A percentile compares a stretch with the other conserved stretches of the same genome.
These are phyloP conservation scores for Gilbertella persicaria DNA, from an alignment of 371 early-diverging fungal species.

Conservation along the genomic window DNA sequence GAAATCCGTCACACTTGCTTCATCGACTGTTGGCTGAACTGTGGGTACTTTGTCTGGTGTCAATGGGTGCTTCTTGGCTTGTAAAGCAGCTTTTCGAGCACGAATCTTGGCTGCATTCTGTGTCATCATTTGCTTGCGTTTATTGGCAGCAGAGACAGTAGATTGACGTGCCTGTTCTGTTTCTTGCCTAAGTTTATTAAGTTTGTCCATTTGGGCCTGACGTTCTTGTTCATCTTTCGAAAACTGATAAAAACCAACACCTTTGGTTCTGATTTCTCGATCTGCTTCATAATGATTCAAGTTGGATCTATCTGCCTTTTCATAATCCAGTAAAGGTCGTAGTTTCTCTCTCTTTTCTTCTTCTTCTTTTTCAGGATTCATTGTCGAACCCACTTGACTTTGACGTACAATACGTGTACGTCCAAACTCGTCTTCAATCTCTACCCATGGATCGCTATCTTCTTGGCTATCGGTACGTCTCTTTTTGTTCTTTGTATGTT, in stretches of 20 bases:
- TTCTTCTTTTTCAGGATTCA: slow-evolving; percentile 27
- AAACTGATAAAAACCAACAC: slow-evolving; percentile 77
- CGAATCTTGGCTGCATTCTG: slow-evolving; percentile 51
- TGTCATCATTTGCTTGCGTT: slow-evolving; percentile 50
- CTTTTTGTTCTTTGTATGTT: slow-evolving; percentile 12
- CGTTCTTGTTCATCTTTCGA: slow-evolving; percentile 72
- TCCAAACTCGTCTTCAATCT: slow-evolving; percentile 81
- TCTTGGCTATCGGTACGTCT: slow-evolving; percentile 7
- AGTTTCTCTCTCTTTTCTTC: slow-evolving; percentile 1
- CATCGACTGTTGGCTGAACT: slow-evolving; percentile 18
- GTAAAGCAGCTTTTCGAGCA: slow-evolving; percentile 33
- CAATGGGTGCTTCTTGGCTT: slow-evolving; percentile 28
- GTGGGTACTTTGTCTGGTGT: slow-evolving; percentile 13
- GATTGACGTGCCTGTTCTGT: slow-evolving; percentile 47
- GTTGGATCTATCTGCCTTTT: slow-evolving; percentile 24
- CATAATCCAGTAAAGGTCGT: slow-evolving; percentile 11
- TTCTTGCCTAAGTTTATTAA: slow-evolving; percentile 62
- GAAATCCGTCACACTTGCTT: slow-evolving; percentile 35
- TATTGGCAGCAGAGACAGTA: slow-evolving; percentile 40
- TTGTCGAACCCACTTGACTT: slow-evolving; percentile 64
- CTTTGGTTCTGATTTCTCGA: slow-evolving; percentile 68
- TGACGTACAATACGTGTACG: slow-evolving; percentile 71
- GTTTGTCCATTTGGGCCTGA: slow-evolving; percentile 61
- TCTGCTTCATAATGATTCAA: slow-evolving; percentile 58
- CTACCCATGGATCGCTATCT: slow-evolving; percentile 76